These are phyloP conservation scores for Darksidea phi DNA, from an alignment of 495 filamentous ascomycete genomes.

Conservation along the genomic window DNA sequence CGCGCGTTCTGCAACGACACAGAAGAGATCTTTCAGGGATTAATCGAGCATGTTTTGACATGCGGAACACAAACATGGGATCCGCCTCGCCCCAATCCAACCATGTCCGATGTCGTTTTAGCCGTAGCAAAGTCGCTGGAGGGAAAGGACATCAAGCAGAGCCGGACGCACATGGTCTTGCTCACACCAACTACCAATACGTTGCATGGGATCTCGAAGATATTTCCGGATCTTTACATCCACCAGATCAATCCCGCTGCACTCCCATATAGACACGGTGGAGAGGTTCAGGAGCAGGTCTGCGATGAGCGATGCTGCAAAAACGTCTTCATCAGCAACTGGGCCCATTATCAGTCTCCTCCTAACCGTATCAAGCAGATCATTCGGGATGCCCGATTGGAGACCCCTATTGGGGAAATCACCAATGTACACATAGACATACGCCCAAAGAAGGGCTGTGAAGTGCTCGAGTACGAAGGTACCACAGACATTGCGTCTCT, in stretches of 20 bases:
- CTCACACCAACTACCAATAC: neutral
- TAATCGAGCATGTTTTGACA: neutral
- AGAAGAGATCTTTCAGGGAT: neutral
- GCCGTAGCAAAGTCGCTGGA: slow-evolving; percentile 2
- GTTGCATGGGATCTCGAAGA: neutral
- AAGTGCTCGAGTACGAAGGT: slow-evolving; percentile 4
- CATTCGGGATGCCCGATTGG: slow-evolving; percentile 2
- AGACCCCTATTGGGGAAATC: neutral
- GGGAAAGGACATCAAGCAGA: neutral
- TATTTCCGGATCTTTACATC: neutral
- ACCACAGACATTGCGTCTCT: neutral
- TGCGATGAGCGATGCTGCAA: slow-evolving; percentile 1
- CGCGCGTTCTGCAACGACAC: neutral
- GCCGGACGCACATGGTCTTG: slow-evolving; percentile 2
- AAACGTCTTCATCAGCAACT: slow-evolving; percentile 5
- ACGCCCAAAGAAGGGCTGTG: neutral
- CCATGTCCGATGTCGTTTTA: slow-evolving; percentile 11
- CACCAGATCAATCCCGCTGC: slow-evolving; percentile 17
- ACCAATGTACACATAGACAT: neutral
- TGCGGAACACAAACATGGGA: slow-evolving; percentile 2
- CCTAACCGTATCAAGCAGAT: neutral
- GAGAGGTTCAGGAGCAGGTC: neutral
- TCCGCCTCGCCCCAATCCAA: slow-evolving; percentile 8
- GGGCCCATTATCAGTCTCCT: slow-evolving; percentile 2
- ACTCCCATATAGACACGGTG: neutral